Evolutionary conservation across 1,284 basidiomycete species (phyloP).

Genomic region (Moesziomyces sp.): DNA sequence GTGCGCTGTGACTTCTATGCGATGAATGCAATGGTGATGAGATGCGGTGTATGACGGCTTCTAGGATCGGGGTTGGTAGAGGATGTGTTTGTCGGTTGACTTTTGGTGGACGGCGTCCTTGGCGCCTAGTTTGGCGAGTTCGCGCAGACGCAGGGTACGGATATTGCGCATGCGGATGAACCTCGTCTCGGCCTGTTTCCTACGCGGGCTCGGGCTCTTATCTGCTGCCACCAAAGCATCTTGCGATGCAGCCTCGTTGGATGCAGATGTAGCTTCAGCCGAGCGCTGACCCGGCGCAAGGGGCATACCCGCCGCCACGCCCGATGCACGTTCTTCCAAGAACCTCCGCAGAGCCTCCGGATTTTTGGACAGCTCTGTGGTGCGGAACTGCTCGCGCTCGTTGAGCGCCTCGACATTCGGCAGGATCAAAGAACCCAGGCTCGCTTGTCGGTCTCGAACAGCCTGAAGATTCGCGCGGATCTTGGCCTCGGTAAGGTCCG

Average conservation of each 20-base stretch:
- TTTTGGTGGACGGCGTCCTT: conserved; percentile 22
- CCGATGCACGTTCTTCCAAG: conserved; percentile 51
- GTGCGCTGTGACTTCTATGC: no score
- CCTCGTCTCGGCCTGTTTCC: conserved; percentile 33
- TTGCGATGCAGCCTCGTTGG: neutral
- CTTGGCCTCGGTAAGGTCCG: conserved; percentile 44
- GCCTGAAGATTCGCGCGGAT: conserved; percentile 43
- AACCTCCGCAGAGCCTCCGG: conserved; percentile 56
- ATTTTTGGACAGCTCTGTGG: conserved; percentile 40
- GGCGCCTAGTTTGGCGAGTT: conserved; percentile 53
- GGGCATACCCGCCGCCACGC: conserved; percentile 61
- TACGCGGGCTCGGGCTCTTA: neutral
- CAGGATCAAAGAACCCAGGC: conserved; percentile 48
- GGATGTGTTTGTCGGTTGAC: conserved; percentile 14
- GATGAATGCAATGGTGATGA: no score
- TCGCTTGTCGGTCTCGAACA: conserved; percentile 41
- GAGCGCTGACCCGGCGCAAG: conserved; percentile 56
- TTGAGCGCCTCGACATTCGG: conserved; percentile 65
- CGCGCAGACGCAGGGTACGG: conserved; percentile 41
- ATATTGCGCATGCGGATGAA: conserved; percentile 49
- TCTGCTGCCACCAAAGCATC: conserved; percentile 13
- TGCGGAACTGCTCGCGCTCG: conserved; percentile 51
- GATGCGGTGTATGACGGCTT: neutral
- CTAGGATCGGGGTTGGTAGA: conserved; percentile 43
- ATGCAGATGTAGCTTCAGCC: conserved; percentile 2